These are phyloP conservation scores for Chlorella ohadii DNA, from an alignment of 139 green algal genomes.

Conservation along the genomic window DNA sequence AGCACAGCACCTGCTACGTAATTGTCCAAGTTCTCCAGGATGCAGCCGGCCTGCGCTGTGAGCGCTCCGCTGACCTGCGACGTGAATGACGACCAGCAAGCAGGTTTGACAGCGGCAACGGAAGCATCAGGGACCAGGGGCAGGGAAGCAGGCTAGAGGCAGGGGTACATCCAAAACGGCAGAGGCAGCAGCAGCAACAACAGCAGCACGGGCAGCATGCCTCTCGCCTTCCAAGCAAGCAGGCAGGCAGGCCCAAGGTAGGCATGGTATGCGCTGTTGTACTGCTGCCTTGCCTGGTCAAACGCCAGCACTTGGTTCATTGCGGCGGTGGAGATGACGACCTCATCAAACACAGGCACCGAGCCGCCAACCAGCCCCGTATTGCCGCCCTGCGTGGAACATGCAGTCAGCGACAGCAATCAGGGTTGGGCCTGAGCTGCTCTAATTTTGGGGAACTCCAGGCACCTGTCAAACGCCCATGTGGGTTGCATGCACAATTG, in stretches of 20 bases:
- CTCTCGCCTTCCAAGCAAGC: not conserved
- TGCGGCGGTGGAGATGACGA: slow-evolving; percentile 72
- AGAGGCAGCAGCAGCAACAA: not conserved
- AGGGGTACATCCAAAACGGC: too few relatives aligned
- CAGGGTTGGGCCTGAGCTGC: not conserved
- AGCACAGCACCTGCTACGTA: slow-evolving; percentile 48
- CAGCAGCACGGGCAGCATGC: not conserved
- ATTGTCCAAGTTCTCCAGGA: slow-evolving; percentile 84
- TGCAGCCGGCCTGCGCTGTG: slow-evolving; percentile 82
- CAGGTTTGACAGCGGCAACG: not conserved
- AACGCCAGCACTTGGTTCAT: slow-evolving; percentile 68
- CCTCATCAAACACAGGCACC: slow-evolving; percentile 92
- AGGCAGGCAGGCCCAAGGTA: too few relatives aligned
- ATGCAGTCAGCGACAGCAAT: not conserved
- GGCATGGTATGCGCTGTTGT: too few relatives aligned
- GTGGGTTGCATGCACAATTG: too few relatives aligned
- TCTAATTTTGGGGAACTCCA: too few relatives aligned
- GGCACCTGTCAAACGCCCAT: too few relatives aligned
- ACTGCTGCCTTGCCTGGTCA: slow-evolving; percentile 14
- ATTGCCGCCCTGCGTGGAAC: slow-evolving; percentile 85
- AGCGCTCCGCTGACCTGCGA: slow-evolving; percentile 76
- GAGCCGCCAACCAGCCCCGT: slow-evolving; percentile 94
- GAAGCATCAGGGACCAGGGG: too few relatives aligned
- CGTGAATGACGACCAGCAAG: not conserved
- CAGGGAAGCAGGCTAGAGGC: too few relatives aligned